These are phyloP conservation scores for Fusarium sp. DNA, from an alignment of 2,329 filamentous ascomycete species.

Conservation along the genomic window DNA sequence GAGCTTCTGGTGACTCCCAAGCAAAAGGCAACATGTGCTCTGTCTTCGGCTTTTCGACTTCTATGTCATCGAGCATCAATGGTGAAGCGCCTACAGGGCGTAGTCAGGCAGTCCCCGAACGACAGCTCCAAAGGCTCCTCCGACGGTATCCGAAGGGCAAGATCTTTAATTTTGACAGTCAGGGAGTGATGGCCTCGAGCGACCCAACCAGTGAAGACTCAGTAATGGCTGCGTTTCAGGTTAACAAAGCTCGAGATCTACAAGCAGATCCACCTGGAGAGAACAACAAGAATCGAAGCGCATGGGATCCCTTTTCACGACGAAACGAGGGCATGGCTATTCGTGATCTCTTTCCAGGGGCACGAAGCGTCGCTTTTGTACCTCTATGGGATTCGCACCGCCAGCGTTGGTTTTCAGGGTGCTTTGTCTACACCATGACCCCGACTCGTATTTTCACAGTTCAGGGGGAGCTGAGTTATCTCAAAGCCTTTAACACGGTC, in stretches of 20 bases:
- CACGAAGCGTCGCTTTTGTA: conserved; percentile 59
- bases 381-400: conserved; percentile 61
- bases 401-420: conserved; percentile 62
- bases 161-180: conserved; percentile 58
- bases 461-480: conserved; percentile 62
- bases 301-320: conserved; percentile 21
- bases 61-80: conserved; percentile 50
- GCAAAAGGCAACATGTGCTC: conserved; percentile 39
- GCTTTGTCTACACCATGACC: conserved; percentile 61
- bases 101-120: conserved; percentile 1
- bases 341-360: conserved; percentile 54
- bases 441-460: conserved; percentile 58
- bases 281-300: background rate
- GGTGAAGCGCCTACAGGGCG: conserved; percentile 32
- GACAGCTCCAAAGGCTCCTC: conserved; percentile 20
- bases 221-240: background rate
- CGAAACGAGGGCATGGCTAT: conserved; percentile 45
- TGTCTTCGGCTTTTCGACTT: conserved; percentile 55
- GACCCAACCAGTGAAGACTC: conserved; percentile 48
- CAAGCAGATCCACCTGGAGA: background rate
- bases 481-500: conserved; percentile 63
- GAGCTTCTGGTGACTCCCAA: conserved; percentile 43
- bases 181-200: conserved; percentile 51
- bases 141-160: conserved; percentile 59
- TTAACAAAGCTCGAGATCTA: background rate